phyloP scores from a whole-genome alignment of 768 basidiomycete genomes.

The Lactifluus pinguis region DNA sequence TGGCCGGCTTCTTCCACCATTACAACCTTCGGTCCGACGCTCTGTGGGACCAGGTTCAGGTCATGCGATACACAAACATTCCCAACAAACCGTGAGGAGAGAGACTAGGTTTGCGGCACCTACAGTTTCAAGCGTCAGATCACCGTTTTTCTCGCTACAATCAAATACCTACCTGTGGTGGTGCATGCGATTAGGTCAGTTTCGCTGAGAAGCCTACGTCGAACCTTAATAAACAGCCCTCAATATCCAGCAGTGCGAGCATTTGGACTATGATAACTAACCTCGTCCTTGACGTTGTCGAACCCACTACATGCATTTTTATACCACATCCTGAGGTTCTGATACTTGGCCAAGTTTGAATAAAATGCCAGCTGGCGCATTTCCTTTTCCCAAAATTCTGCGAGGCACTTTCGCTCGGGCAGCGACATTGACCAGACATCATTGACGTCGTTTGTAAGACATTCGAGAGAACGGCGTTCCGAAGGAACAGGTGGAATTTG shows the following conservation, averaged over 20 bases:
- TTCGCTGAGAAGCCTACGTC: constrained; percentile 42
- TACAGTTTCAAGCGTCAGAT: constrained; percentile 20
- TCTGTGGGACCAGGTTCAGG: constrained; percentile 28
- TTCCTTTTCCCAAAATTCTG: constrained; percentile 38
- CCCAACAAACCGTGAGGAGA: constrained; percentile 39
- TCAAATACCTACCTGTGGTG: constrained; percentile 46
- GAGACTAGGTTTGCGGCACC: constrained; percentile 59
- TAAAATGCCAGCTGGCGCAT: constrained; percentile 28
- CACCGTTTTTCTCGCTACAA: background rate
- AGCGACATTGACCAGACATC: constrained; percentile 47
- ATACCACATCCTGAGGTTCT: constrained; percentile 31
- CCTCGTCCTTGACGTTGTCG: constrained; percentile 44
- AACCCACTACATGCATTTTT: constrained; percentile 31
- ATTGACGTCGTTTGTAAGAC: constrained; percentile 27
- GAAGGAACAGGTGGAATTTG: constrained; percentile 32
- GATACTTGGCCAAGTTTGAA: constrained; percentile 34
- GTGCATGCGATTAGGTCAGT: constrained; percentile 67
- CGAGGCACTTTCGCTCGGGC: constrained; percentile 37
- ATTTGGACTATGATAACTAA: constrained; percentile 21
- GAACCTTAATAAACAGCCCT: constrained; percentile 32
- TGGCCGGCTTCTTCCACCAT: constrained; percentile 77
- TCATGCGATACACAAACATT: background rate
- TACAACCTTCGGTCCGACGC: constrained; percentile 47
- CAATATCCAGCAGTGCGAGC: background rate
- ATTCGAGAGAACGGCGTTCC: constrained; percentile 28